Conservation (phyloP, 305 asterid species). For the Solanum aculeatissimum region DNA sequence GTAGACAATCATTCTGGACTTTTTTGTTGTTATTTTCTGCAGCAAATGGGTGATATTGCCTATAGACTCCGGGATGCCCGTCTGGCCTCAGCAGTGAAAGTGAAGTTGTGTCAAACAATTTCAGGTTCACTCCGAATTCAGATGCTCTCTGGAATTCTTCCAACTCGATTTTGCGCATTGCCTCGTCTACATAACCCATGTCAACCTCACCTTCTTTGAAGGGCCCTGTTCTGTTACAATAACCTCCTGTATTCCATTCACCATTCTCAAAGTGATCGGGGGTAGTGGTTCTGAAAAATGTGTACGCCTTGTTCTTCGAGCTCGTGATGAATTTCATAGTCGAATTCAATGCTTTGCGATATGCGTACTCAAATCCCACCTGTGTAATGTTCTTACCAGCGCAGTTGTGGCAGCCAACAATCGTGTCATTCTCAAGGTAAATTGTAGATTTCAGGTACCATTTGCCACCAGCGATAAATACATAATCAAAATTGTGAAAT, state of each 20-base stretch:
- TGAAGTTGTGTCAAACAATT: slow-evolving; percentile 42
- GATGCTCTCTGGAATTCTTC: slow-evolving; percentile 36
- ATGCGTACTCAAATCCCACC: slow-evolving; percentile 49
- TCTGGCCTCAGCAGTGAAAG: slow-evolving; percentile 66
- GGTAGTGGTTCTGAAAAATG: slow-evolving; percentile 45
- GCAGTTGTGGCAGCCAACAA: slow-evolving; percentile 68
- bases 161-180: slow-evolving; percentile 43
- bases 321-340: slow-evolving; percentile 28
- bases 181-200: slow-evolving; percentile 21
- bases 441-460: slow-evolving; percentile 69
- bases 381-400: slow-evolving; percentile 42
- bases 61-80: slow-evolving; percentile 70
- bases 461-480: slow-evolving; percentile 53
- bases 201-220: slow-evolving; percentile 40
- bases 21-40: slow-evolving; percentile 28
- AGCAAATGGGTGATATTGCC: slow-evolving; percentile 48
- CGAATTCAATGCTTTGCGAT: slow-evolving; percentile 45
- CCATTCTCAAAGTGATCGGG: slow-evolving; percentile 90
- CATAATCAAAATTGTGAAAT: slow-evolving; percentile 32
- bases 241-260: slow-evolving; percentile 69
- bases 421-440: slow-evolving; percentile 43
- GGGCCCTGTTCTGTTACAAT: slow-evolving; percentile 62
- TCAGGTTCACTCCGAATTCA: slow-evolving; percentile 11
- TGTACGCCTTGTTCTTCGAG: slow-evolving; percentile 23
- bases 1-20: slow-evolving; percentile 76